phyloP scores from a whole-genome alignment of 805 yeast genomes.

The Tanozyma kutaoensis region DNA sequence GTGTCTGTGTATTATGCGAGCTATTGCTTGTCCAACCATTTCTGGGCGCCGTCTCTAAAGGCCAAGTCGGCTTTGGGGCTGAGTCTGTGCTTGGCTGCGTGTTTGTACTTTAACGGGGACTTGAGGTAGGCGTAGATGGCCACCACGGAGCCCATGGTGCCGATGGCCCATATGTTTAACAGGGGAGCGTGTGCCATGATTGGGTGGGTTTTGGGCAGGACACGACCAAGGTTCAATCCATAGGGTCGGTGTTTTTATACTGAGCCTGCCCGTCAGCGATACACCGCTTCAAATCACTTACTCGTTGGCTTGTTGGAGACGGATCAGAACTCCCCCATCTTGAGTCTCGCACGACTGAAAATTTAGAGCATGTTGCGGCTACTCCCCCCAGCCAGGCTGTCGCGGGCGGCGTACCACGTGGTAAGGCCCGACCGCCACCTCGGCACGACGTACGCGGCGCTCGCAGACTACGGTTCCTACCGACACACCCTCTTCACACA shows the following conservation, averaged over 20 bases:
- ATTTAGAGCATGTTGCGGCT: too few species aligned
- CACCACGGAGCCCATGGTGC: constrained; percentile 28
- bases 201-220: constrained; percentile 1
- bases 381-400: not conserved
- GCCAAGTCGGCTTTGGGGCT: constrained; percentile 35
- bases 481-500: constrained; percentile 28
- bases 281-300: too few species aligned
- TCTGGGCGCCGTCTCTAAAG: constrained; percentile 31
- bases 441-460: constrained; percentile 16
- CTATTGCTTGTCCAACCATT: constrained; percentile 24
- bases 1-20: not conserved
- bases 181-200: constrained; percentile 23
- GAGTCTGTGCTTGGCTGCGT: constrained; percentile 26
- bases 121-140: constrained; percentile 22
- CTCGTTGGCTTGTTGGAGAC: too few species aligned
- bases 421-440: constrained; percentile 11
- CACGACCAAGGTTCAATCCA: too few species aligned
- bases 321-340: too few species aligned
- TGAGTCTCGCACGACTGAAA: not conserved
- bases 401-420: constrained; percentile 8
- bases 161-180: constrained; percentile 25
- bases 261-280: too few species aligned
- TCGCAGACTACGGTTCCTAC: constrained; percentile 26
- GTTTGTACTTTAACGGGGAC: constrained; percentile 29
- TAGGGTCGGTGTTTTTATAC: too few species aligned